Evolutionary conservation across 108 stramenopile genomes (phyloP).

Genomic region (Craspedostauros australis): DNA sequence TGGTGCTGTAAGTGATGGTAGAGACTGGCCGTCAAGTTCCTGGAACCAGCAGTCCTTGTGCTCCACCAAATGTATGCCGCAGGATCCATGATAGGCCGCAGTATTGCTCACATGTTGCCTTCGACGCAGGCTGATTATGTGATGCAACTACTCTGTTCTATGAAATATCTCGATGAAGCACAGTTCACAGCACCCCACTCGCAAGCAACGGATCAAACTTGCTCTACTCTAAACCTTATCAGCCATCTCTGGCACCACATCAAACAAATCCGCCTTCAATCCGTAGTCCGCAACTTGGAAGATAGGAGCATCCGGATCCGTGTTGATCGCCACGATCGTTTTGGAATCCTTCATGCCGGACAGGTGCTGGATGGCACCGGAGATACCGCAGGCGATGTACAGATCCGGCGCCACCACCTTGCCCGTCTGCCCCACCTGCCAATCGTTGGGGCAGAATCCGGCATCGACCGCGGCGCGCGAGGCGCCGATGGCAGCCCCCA

Average conservation of each 20-base stretch:
- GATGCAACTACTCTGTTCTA: constrained; percentile 1
- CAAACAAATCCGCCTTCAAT: constrained; percentile 91
- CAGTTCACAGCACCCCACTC: background rate
- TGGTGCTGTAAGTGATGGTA: no score
- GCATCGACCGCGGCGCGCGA: constrained; percentile 98
- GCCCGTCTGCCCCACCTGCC: constrained; percentile 99
- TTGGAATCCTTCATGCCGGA: constrained; percentile 99
- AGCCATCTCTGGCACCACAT: constrained; percentile 95
- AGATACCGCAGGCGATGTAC: constrained; percentile 96
- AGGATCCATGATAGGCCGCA: no score
- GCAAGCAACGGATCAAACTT: no score
- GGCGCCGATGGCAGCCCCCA: constrained; percentile 91
- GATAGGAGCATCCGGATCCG: constrained; percentile 98
- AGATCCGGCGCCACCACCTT: constrained; percentile 97
- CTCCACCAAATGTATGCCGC: no score
- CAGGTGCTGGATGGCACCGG: constrained; percentile 99
- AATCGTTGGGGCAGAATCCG: constrained; percentile 96
- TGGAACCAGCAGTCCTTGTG: no score
- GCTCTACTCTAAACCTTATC: constrained; percentile 58
- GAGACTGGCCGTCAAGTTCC: no score
- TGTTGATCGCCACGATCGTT: constrained; percentile 99
- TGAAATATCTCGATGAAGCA: background rate
- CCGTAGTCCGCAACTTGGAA: constrained; percentile 99
- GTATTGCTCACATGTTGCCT: background rate
- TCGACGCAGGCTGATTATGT: background rate